Evolutionary conservation across 2,329 filamentous ascomycete species (phyloP).

Genomic region (Colletotrichum sp.): DNA sequence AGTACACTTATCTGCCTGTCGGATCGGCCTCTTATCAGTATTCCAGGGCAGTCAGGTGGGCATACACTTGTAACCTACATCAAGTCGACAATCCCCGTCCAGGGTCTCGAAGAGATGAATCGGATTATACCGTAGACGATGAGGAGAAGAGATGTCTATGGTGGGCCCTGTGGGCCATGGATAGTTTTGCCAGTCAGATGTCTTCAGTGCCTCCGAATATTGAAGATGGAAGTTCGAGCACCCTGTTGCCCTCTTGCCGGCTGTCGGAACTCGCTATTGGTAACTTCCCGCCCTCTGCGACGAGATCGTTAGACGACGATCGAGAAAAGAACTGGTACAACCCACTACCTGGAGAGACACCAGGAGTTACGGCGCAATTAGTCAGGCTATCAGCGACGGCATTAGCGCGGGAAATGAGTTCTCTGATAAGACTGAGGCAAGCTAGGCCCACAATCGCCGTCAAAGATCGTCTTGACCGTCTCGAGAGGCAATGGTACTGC

Average conservation of each 20-base stretch:
- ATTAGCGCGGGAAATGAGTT: neutral
- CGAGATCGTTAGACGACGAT: neutral
- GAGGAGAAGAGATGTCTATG: neutral
- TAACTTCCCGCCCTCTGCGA: neutral
- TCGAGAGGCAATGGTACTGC: neutral
- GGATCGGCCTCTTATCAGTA: neutral
- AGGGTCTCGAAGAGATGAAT: rapidly evolving
- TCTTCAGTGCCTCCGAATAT: neutral
- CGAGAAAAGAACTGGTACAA: neutral
- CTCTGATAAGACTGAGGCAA: neutral
- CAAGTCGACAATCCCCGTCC: neutral
- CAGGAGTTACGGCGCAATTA: neutral
- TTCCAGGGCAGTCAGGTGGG: neutral
- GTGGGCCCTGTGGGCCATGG: neutral
- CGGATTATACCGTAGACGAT: neutral
- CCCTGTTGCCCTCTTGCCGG: neutral
- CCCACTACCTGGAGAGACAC: neutral
- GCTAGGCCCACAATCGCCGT: neutral
- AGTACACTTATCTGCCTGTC: neutral
- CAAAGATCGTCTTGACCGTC: neutral
- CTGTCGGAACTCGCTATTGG: neutral
- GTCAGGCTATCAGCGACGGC: neutral
- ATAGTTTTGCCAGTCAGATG: neutral
- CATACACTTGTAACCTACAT: neutral
- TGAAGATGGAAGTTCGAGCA: neutral